These are phyloP conservation scores for Globisporangium uncinulatum DNA, from an alignment of 352 stramenopile species.

Conservation along the genomic window DNA sequence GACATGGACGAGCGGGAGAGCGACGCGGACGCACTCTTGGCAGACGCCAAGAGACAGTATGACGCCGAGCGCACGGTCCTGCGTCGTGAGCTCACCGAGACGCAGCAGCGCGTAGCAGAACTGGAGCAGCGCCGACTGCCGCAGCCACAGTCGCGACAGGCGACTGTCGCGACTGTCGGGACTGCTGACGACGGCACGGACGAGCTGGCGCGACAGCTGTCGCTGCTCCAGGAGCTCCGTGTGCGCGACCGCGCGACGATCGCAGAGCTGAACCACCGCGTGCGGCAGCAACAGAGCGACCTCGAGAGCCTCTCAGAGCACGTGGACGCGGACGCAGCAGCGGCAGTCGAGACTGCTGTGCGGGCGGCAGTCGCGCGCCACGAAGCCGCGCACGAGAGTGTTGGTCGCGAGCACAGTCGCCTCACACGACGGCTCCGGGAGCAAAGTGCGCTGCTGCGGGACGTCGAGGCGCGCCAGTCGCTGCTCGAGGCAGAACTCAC, in stretches of 20 bases:
- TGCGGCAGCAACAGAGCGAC: slow-evolving; percentile 54
- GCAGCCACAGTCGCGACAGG: slow-evolving; percentile 19
- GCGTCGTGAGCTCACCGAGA: slow-evolving; percentile 31
- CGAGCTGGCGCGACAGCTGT: slow-evolving; percentile 53
- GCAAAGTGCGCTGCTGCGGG: slow-evolving; percentile 36
- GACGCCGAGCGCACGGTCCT: slow-evolving; percentile 53
- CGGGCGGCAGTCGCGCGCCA: slow-evolving; percentile 30
- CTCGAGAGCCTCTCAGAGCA: slow-evolving; percentile 52
- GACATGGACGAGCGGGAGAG: slow-evolving; percentile 69
- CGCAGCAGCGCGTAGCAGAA: slow-evolving; percentile 35
- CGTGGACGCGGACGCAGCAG: slow-evolving; percentile 26
- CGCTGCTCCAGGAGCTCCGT: slow-evolving; percentile 60
- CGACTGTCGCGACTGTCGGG: not conserved
- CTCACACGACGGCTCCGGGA: slow-evolving; percentile 46
- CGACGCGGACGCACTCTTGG: slow-evolving; percentile 44
- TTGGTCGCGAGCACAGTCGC: slow-evolving; percentile 29
- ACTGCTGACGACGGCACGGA: slow-evolving; percentile 13
- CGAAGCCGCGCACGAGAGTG: slow-evolving; percentile 16
- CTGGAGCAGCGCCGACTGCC: slow-evolving; percentile 16
- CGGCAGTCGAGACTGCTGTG: slow-evolving; percentile 21
- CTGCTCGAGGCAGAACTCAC: slow-evolving; percentile 53
- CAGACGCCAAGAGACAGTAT: slow-evolving; percentile 37
- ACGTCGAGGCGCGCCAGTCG: slow-evolving; percentile 46
- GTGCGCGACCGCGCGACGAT: slow-evolving; percentile 57
- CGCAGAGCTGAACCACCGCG: slow-evolving; percentile 45